Percentiles rank a stretch among this genome's conserved stretches.
Conservation (phyloP, 2,329 filamentous ascomycete genomes). For the Biscogniauxia marginata region DNA sequence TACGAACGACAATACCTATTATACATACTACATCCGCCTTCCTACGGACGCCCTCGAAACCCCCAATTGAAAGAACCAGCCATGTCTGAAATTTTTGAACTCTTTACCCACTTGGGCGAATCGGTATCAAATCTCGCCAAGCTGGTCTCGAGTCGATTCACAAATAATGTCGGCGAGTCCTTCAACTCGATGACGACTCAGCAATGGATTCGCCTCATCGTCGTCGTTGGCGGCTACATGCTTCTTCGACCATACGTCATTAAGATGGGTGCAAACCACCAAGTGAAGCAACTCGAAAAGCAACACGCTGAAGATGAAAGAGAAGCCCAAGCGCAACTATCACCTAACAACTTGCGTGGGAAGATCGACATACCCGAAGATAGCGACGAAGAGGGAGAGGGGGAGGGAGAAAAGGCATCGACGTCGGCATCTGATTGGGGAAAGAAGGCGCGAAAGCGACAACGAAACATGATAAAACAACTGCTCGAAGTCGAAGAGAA, state of each 20-base stretch:
- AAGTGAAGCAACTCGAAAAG: constrained; percentile 64
- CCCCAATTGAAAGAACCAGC: no score
- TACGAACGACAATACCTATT: no score
- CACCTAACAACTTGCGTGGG: constrained; percentile 64
- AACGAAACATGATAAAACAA: constrained; percentile 65
- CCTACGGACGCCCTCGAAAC: no score
- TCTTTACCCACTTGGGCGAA: constrained; percentile 31
- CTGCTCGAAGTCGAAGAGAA: constrained; percentile 63
- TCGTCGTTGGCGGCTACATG: constrained; percentile 70
- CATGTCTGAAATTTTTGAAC: constrained; percentile 33
- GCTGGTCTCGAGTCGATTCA: constrained; percentile 35
- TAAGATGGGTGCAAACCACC: constrained; percentile 61
- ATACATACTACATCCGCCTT: no score
- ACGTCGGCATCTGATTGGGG: constrained; percentile 62
- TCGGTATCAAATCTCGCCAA: constrained; percentile 27
- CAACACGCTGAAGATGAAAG: constrained; percentile 47
- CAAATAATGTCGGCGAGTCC: constrained; percentile 49
- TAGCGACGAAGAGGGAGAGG: constrained; percentile 50
- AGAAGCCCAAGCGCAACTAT: constrained; percentile 56
- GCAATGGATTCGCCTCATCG: constrained; percentile 66
- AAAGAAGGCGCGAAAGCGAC: constrained; percentile 66
- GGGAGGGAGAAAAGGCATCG: constrained; percentile 41
- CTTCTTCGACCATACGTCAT: constrained; percentile 74
- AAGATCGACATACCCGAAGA: constrained; percentile 53
- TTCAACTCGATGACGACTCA: constrained; percentile 51